Conservation (phyloP, 805 yeast genomes). For the Tetrapisispora namnaoensis region DNA sequence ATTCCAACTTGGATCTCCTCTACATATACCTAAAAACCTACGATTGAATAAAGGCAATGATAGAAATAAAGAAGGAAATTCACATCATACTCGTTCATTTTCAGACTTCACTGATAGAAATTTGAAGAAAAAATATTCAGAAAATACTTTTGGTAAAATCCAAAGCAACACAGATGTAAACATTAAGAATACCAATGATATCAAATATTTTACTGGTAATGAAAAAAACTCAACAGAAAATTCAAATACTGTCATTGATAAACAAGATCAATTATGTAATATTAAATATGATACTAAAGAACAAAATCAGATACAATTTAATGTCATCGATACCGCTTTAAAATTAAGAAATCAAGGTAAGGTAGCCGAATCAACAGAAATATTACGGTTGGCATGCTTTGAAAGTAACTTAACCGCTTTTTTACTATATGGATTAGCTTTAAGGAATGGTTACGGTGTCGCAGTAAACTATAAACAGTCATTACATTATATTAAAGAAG, state of each 20-base stretch:
- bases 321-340: conserved; percentile 28
- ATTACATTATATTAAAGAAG: conserved; percentile 50
- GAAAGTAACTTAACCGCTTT: conserved; percentile 57
- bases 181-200: neutral
- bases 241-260: neutral
- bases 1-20: neutral
- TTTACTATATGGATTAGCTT: conserved; percentile 57
- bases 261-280: neutral
- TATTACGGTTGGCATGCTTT: conserved; percentile 53
- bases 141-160: neutral
- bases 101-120: neutral
- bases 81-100: neutral
- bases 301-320: neutral
- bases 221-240: neutral
- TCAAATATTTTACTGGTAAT: neutral
- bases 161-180: neutral
- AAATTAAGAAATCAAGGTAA: conserved; percentile 48
- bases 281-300: neutral
- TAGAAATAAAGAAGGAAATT: neutral
- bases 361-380: conserved; percentile 59
- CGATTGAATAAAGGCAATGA: neutral
- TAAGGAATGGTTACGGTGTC: conserved; percentile 62
- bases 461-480: conserved; percentile 45
- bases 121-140: neutral
- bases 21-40: conserved; percentile 1